phyloP scores from a whole-genome alignment of 73 alveolate species.

The Paramecium biaurelia region DNA sequence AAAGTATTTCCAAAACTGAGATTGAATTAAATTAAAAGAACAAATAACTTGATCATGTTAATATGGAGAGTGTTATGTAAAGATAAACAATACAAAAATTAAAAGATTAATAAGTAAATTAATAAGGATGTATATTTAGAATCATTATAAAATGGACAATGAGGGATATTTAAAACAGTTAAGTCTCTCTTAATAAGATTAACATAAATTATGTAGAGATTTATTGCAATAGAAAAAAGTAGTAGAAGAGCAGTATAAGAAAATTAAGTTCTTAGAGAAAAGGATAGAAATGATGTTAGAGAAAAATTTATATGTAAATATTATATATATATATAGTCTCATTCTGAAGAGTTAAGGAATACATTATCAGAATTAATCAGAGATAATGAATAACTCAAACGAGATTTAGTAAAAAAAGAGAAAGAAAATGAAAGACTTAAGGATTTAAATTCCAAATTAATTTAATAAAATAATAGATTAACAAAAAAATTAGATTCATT shows the following conservation, averaged over 20 bases:
- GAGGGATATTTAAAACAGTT: background rate
- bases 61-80: background rate
- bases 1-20: conserved; percentile 21
- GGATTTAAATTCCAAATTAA: conserved; percentile 5
- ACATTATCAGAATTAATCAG: conserved; percentile 33
- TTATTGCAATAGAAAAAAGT: background rate
- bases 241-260: conserved; percentile 3
- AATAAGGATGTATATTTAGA: background rate
- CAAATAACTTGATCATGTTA: background rate
- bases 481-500: conserved; percentile 13
- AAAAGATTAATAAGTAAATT: conserved; percentile 15
- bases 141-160: background rate
- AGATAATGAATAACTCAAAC: conserved; percentile 29
- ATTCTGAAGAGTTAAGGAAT: background rate
- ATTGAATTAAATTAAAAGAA: conserved; percentile 12
- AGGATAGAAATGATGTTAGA: conserved; percentile 50
- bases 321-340: background rate
- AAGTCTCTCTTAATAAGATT: background rate
- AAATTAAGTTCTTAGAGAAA: background rate
- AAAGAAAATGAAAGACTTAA: conserved; percentile 45
- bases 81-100: background rate
- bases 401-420: conserved; percentile 31
- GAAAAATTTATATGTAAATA: background rate
- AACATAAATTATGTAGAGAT: background rate
- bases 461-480: background rate